A percentile compares a stretch with the other conserved stretches of the same genome.
phyloP scores from a whole-genome alignment of 768 basidiomycete species.

The Mycena metata region DNA sequence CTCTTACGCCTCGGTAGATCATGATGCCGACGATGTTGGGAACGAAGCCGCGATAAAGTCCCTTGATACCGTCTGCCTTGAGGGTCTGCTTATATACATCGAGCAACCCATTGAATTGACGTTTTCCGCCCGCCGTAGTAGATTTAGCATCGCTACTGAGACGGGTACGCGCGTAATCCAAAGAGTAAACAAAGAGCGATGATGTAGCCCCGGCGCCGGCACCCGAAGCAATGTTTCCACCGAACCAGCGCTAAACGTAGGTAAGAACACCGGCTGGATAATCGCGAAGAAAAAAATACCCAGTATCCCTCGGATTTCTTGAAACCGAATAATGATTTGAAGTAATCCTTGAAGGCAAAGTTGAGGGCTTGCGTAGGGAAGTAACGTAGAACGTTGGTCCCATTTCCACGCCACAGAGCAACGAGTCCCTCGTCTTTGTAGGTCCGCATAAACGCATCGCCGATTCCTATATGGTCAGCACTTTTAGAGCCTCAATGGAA shows the following conservation, averaged over 20 bases:
- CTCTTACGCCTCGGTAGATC: constrained; percentile 76
- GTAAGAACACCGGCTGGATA: not conserved
- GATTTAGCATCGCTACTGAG: constrained; percentile 88
- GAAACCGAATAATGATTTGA: constrained; percentile 91
- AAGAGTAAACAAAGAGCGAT: constrained; percentile 89
- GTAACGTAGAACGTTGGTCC: constrained; percentile 68
- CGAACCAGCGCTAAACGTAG: constrained; percentile 70
- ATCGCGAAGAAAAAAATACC: constrained; percentile 45
- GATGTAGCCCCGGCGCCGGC: constrained; percentile 90
- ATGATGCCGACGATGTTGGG: constrained; percentile 90
- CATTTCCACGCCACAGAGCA: constrained; percentile 91
- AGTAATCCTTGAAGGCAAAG: constrained; percentile 93
- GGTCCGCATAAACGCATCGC: constrained; percentile 81
- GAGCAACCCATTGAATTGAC: constrained; percentile 89
- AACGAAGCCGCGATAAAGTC: constrained; percentile 91
- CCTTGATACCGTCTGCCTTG: constrained; percentile 83
- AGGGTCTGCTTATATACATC: constrained; percentile 90
- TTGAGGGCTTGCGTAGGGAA: constrained; percentile 88
- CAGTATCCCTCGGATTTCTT: constrained; percentile 89
- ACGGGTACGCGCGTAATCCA: constrained; percentile 92
- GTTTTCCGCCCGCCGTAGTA: constrained; percentile 73
- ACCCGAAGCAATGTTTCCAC: constrained; percentile 87
- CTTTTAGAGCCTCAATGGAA: not conserved
- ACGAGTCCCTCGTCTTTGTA: constrained; percentile 84
- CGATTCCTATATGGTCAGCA: constrained; percentile 56